These are phyloP conservation scores for Odonthalia washingtoniensis DNA, from an alignment of 31 red algal genomes.

Conservation along the genomic window DNA sequence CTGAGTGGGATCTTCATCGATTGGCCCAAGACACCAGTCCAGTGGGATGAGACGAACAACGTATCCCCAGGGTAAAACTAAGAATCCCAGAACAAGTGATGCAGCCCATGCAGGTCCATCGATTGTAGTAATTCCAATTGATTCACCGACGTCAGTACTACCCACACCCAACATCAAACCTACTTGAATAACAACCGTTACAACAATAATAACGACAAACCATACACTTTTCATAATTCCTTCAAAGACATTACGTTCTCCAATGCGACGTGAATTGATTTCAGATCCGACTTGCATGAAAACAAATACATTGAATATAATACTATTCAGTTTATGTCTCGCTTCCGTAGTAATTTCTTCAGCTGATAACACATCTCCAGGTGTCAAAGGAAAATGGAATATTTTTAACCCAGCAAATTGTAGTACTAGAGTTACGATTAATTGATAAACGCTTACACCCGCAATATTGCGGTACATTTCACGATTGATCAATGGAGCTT, in stretches of 20 bases:
- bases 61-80: conserved; percentile 79
- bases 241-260: conserved; percentile 76
- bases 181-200: conserved; percentile 79
- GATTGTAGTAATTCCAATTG: conserved; percentile 83
- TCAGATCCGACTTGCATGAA: conserved; percentile 93
- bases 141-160: conserved; percentile 70
- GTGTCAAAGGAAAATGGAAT: conserved; percentile 66
- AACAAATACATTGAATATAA: conserved; percentile 97
- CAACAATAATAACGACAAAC: conserved; percentile 74
- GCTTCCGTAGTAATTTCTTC: conserved; percentile 22
- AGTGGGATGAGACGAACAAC: conserved; percentile 75
- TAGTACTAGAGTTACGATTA: conserved; percentile 83
- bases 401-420: conserved; percentile 74
- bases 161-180: conserved; percentile 81
- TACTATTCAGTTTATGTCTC: conserved; percentile 55
- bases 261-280: conserved; percentile 80
- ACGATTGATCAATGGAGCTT: conserved; percentile 85
- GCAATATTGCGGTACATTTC: conserved; percentile 92
- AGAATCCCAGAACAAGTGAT: conserved; percentile 61
- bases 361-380: conserved; percentile 22
- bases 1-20: conserved; percentile 71
- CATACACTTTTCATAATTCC: conserved; percentile 56
- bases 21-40: conserved; percentile 83
- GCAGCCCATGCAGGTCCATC: conserved; percentile 66
- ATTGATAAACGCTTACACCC: conserved; percentile 81